Base-by-base conservation (phyloP, 805 yeast genomes). In the Yarrowia alimentaria region DNA sequence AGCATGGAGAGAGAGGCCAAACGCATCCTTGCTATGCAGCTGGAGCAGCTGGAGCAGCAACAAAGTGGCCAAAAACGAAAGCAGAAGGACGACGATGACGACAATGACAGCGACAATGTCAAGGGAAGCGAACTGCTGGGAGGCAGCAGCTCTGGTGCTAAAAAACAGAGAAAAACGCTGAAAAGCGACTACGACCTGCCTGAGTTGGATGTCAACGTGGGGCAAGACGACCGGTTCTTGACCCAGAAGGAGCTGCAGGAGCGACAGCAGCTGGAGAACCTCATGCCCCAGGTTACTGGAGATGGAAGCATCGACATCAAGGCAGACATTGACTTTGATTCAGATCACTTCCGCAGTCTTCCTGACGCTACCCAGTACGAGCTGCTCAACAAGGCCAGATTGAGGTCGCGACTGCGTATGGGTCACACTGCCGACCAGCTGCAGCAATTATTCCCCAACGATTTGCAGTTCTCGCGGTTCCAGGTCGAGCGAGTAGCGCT, bases 401-500 rank as follows among this genome's bases (percentile, higher is more conserved):
- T 89, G 19, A 76, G 88, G 55, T 90, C 97, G 0, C 70, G 99
- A 53, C 74, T 93, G 63, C 80, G 99, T 68, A 83, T 93, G 95
- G 99, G 99, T 1, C 90, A 85, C 61, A 74, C 91, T 0, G 86
- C 89, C 53, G 89, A 85, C n/a, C 97, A 93, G 61, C 70, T 93
- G 26, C 85, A 86, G 57, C 69, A 77, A 4, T 68, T 88, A 51
- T 93, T 91, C 59, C 95, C 96, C 0, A n/a, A n/a, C n/a, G 74
- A 85, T 60, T 79, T 90, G 49, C 75, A 86, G 78, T 93, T 93
- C 60, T 89, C 97, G 13, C 82, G 77, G 59, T 93, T 93, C 64
- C 99, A 93, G 64, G 86, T 93, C 55, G 81, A 85, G 58, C 85
- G 91, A 78, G 98, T 93, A 1, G 85, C 87, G 58, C 88, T 88